Evolutionary conservation across 106 monocot species (phyloP), one percentile per base, ranked within the genome.

Genomic region (Dendrobium nobile): DNA sequence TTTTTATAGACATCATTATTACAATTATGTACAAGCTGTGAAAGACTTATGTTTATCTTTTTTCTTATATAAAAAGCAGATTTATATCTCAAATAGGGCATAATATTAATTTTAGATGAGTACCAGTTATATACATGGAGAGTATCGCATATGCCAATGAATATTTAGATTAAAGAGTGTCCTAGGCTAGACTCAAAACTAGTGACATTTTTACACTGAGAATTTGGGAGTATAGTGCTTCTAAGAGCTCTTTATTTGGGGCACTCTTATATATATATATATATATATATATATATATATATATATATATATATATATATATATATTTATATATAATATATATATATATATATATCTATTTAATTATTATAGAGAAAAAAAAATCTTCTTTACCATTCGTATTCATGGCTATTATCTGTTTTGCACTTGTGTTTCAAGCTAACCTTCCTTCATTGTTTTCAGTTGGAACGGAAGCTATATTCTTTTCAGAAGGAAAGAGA

Each of bases 381-480:
- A 55, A 15, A 55, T 55, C 55, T 55, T 0, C 55, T 55, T 55
- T 11, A 55, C 3, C 9, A 55, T 55, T 55, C 44, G 5, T 55
- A 55, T 55, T 13, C 55, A 17, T 55, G 1, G 15, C 5, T 44
- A 44, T 44, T 9, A 7, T 44, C 44, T 51, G 51, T 51, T 51
- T 51, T 51, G 51, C 13, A 51, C 51, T 15, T 45, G n/a, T 6
- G 61, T 24, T 61, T 19, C 24, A 61, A 61, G n/a, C 7, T n/a
- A 61, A 61, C n/a, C 22, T 61, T 61, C 61, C 61, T 61, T 11
- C 13, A 1, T 64, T 70, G 31, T 31, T 70, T 67, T 70, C 70
- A 70, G 70, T 37, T 70, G 70, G 70, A 70, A 70, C 70, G 28
- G 31, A 70, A 70, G 70, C 2, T 70, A 70, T 13, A 31, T 70